Evolutionary conservation across 2,329 filamentous ascomycete genomes (phyloP), one percentile per base, ranked within the genome.

Genomic region (Talaromyces sp.): DNA sequence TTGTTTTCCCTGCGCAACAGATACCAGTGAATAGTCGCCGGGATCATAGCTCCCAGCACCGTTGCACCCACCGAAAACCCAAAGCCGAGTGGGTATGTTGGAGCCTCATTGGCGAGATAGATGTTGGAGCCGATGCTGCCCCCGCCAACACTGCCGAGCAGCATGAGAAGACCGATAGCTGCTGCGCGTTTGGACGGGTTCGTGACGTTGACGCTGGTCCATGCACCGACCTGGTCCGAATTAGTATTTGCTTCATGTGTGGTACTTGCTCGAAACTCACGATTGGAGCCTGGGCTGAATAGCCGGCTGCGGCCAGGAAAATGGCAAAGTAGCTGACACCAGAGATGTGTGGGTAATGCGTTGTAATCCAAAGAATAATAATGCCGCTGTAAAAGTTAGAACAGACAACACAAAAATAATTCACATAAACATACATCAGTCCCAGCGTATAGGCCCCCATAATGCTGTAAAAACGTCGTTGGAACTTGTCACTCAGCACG

Each of bases 81-180:
- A 66, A 90, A 90, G 1, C 88, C 88, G 58, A 90, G 89, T 61
- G 78, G 85, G 67, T 85, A 91, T 60, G 90, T 73, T 0, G 88
- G 88, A 0, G 67, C 82, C 67, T 90, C 88, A 64, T 75, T 83
- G 0, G 82, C 81, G 19, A 89, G 66, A 72, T 87, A 89, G 1
- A 79, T 80, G 86, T 86, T 89, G 0, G 85, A 87, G 0, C 83
- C 81, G 60, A 88, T 80, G 32, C 90, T 70, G 0, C 88, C 88
- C 10, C 51, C 51, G 2, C 88, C 88, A n/a, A 90, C 69, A 58
- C 90, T 90, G 27, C 88, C 88, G 17, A 54, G 51, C 3, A 54
- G 51, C 51, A 54, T 54, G 26, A 54, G 26, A 19, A 54, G 51
- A 8, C 35, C 54, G 24, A 56, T 56, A 4, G 35, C 54, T 27